A percentile compares a stretch with the other conserved stretches of the same genome.
These are phyloP conservation scores for Nepenthes gracilis DNA, from an alignment of 148 eudicot genomes.

Conservation along the genomic window DNA sequence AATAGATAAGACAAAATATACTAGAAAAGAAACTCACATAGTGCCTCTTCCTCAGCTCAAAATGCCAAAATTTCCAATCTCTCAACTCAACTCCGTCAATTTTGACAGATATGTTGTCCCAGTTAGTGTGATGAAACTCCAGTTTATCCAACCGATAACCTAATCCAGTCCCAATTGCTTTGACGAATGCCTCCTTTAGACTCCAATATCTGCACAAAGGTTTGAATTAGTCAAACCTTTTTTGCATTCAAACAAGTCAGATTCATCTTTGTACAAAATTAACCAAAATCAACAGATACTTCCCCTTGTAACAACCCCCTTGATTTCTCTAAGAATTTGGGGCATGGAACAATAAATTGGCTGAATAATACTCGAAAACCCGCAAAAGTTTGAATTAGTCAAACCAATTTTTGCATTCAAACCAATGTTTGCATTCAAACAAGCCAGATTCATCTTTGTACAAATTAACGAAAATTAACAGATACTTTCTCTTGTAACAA, in stretches of 20 bases:
- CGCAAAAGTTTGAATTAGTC: no score
- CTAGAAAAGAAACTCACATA: conserved; percentile 33
- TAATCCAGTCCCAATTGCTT: conserved; percentile 69
- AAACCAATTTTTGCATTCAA: no score
- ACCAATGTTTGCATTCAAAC: no score
- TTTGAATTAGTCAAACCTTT: conserved; percentile 2
- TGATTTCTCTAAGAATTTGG: not conserved
- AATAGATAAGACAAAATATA: not conserved
- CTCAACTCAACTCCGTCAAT: conserved; percentile 32
- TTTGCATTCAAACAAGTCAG: not conserved
- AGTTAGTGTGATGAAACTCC: conserved; percentile 50
- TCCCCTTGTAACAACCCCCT: not conserved
- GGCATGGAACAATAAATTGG: not conserved
- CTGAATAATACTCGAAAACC: not conserved
- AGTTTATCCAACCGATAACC: conserved; percentile 37
- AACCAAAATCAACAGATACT: not conserved
- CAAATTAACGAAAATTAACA: not conserved
- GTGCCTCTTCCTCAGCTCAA: conserved; percentile 36
- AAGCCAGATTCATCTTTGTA: not conserved
- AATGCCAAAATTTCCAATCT: conserved; percentile 66
- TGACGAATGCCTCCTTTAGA: conserved; percentile 80
- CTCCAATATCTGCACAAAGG: conserved; percentile 65
- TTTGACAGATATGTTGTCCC: conserved; percentile 43
- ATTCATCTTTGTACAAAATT: not conserved
- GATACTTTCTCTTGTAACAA: not conserved